Conservation (phyloP, 768 basidiomycete genomes). For the Chalciporus sphaerocephalus region DNA sequence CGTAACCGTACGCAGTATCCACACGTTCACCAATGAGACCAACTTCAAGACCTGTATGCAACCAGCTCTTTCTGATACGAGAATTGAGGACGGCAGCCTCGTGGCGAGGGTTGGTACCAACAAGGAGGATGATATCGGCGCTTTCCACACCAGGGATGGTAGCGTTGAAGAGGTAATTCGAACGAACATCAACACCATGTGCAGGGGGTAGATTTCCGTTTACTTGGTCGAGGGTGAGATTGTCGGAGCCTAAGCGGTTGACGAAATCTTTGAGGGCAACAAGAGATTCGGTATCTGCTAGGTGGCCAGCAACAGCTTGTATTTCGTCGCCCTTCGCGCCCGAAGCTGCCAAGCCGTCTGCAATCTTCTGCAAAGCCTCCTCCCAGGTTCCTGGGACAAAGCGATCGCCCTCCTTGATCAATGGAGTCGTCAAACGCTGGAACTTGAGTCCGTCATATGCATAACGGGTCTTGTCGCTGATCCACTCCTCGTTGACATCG, state of each 20-base stretch:
- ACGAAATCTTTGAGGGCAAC: conserved; percentile 91
- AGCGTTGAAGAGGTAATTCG: conserved; percentile 95
- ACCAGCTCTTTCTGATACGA: conserved; percentile 91
- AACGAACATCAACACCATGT: conserved; percentile 84
- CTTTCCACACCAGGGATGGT: conserved; percentile 87
- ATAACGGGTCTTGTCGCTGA: conserved; percentile 97
- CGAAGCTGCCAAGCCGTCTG: conserved; percentile 70
- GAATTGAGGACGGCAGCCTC: conserved; percentile 98
- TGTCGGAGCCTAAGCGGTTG: conserved; percentile 93
- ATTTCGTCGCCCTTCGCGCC: conserved; percentile 91
- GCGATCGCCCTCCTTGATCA: conserved; percentile 87
- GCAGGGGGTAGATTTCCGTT: conserved; percentile 66
- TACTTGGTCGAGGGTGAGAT: conserved; percentile 74
- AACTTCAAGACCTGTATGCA: conserved; percentile 81
- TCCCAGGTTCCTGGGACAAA: conserved; percentile 92
- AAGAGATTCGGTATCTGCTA: conserved; percentile 92
- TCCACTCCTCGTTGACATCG: conserved; percentile 99
- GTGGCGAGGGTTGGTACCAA: conserved; percentile 95
- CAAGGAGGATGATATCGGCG: conserved; percentile 88
- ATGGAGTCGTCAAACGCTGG: conserved; percentile 90
- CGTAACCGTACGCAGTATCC: conserved; percentile 91
- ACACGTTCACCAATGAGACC: conserved; percentile 88
- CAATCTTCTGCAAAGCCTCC: conserved; percentile 73
- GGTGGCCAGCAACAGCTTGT: conserved; percentile 87
- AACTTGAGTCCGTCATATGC: conserved; percentile 93